Evolutionary conservation across 805 yeast species (phyloP).

Genomic region (Tetrapisispora iriomotensis): DNA sequence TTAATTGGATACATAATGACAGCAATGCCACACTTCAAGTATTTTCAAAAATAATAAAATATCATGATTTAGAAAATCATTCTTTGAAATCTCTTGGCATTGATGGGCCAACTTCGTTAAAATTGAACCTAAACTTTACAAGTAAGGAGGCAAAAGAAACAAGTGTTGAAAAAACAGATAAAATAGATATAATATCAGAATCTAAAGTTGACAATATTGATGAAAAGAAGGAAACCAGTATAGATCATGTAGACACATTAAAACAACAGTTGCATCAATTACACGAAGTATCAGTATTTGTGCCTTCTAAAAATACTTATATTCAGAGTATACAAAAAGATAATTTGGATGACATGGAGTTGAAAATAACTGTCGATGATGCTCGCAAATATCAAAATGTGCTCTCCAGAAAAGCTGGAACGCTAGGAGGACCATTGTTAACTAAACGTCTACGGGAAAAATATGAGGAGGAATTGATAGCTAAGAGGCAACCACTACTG

Average conservation of each 20-base stretch:
- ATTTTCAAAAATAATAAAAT: conserved; percentile 12
- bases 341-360: conserved; percentile 33
- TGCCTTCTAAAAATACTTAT: conserved; percentile 15
- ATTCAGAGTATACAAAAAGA: conserved; percentile 1
- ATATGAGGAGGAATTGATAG: conserved; percentile 21
- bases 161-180: not conserved
- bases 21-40: conserved; percentile 14
- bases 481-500: conserved; percentile 15
- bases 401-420: conserved; percentile 34
- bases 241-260: too few species aligned
- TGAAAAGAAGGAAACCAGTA: not conserved
- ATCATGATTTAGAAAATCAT: conserved; percentile 7
- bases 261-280: conserved; percentile 4
- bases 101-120: conserved; percentile 8
- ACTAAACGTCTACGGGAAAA: conserved; percentile 35
- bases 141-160: too few species aligned
- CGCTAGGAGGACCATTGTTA: conserved; percentile 32
- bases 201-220: not conserved
- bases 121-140: not conserved
- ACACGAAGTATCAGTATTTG: conserved; percentile 15
- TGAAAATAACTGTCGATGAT: conserved; percentile 36
- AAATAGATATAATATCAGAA: not conserved
- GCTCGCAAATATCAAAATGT: conserved; percentile 45
- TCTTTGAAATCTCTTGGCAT: conserved; percentile 16
- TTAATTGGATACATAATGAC: conserved; percentile 7